Evolutionary conservation across 2,329 filamentous ascomycete genomes (phyloP), one percentile per base, ranked within the genome.

Genomic region (Diaporthe humulicola): DNA sequence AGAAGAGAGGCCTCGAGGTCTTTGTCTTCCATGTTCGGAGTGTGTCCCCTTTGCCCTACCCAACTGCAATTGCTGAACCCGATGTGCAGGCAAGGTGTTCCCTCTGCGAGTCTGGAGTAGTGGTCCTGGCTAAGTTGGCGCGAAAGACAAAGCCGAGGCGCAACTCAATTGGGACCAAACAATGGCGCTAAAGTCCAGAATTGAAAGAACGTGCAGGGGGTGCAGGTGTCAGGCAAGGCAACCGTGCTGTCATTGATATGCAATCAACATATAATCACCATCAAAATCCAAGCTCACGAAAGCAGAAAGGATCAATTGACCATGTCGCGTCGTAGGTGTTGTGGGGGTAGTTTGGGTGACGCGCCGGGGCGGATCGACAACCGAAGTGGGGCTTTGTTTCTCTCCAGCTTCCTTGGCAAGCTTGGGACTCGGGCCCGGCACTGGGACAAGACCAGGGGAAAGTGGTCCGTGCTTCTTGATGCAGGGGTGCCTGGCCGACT

Each of bases 1-100:
- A 85, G 82, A 19, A 92, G 84, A 70, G 84, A 86, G 64, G 83
- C 79, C 77, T 89, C 85, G 33, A 91, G 81, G 54, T 82, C 79
- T 75, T 85, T 57, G 38, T 76, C 74, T 45, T 64, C 67, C 58
- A 74, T 71, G 12, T n/a, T 69, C 12, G 9, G 22, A 19, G 10
- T 36, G 28, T 30, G 22, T 42, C 40, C 2, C 4, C 4, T 50
- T 7, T 9, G 14, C 3, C 25, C 25, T 36, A 25, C 7, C 7
- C 30, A 61, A 40, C 0, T 12, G 30, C 4, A 14, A n/a, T 50
- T 40, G 19, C 45, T 17, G 45, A 12, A 2, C 19, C 12, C 6
- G n/a, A 61, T 8, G 42, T 9, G 30, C n/a, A 22, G 42, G n/a
- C 7, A 40, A 33, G 19, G 19, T 38, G 45, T 60, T 3, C 22